Conservation (phyloP, 192 early-diverging fungal species). For the Spizellomyces punctatus region DNA sequence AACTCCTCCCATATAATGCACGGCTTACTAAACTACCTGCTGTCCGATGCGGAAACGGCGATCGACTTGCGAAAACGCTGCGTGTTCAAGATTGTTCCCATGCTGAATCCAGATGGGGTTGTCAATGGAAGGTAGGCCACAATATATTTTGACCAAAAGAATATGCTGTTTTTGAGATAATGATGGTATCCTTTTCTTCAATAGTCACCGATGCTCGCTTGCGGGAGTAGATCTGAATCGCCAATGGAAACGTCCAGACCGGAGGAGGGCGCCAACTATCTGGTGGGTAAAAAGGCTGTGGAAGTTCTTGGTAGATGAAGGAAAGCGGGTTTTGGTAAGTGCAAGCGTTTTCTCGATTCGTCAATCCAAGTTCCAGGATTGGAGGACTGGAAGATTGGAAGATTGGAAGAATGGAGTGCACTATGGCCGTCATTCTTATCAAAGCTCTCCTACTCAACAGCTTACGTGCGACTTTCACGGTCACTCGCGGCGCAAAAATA, state of each 20-base stretch:
- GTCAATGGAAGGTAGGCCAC: slow-evolving; percentile 37
- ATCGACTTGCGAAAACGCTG: slow-evolving; percentile 36
- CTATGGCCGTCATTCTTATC: too few relatives aligned
- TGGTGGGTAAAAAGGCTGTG: slow-evolving; percentile 52
- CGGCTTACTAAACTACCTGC: slow-evolving; percentile 48
- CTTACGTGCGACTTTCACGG: too few relatives aligned
- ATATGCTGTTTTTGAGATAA: too few relatives aligned
- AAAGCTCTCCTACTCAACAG: too few relatives aligned
- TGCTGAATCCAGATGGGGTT: slow-evolving; percentile 61
- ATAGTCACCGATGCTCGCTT: slow-evolving; percentile 50
- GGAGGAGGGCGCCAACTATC: slow-evolving; percentile 39
- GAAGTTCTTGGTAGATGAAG: slow-evolving; percentile 1
- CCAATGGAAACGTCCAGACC: slow-evolving; percentile 47
- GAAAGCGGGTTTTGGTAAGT: background rate
- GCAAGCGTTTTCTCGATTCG: background rate
- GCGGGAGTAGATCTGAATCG: slow-evolving; percentile 58
- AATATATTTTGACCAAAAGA: too few relatives aligned
- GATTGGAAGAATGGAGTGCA: background rate
- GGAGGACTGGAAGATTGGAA: background rate
- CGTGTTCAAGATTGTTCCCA: slow-evolving; percentile 58
- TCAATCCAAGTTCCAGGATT: background rate
- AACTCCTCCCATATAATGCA: slow-evolving; percentile 57
- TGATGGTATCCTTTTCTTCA: too few relatives aligned
- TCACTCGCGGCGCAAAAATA: slow-evolving; percentile 56
- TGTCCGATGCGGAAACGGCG: slow-evolving; percentile 42